Base-by-base conservation (phyloP, 768 basidiomycete genomes). In the Auricularia cornea region DNA sequence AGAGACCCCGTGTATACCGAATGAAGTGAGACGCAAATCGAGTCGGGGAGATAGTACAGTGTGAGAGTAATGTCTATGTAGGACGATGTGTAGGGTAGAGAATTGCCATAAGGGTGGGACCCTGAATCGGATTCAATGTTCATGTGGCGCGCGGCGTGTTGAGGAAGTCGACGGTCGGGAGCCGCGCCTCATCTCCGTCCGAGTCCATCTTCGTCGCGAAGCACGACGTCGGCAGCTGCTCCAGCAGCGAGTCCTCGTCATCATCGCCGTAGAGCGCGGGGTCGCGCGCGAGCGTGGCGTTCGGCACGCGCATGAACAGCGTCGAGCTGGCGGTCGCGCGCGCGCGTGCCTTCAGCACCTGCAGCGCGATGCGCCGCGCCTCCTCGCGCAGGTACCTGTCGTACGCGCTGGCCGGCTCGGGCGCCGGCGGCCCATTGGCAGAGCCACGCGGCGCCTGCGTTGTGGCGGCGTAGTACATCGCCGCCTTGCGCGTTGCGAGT, bases 361-460 rank as follows among this genome's bases (percentile, higher is more conserved):
- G 68, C 66, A 74, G 77, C 3, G 77, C 16, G 18, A 30, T 65
- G 4, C 44, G 65, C 65, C 20, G 63, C 65, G 60, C 76, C 74
- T 65, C 73, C 66, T 62, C 44, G 64, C 20, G 59, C 10, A 20
- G 41, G 48, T 16, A 51, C 32, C 11, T 35, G 16, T 48, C 44
- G 44, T 48, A 48, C 3, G 16, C 23, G 44, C 2, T 48, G 12
- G 23, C 23, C 6, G 5, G 44, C 44, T 16, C 5, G 12, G 16
- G 44, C 44, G 16, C 44, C 23, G 44, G 20, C n/a, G n/a, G n/a
- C n/a, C n/a, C n/a, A n/a, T n/a, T n/a, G n/a, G n/a, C n/a, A n/a
- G n/a, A 18, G 20, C 1, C 44, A 18, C 44, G 10, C 6, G 8
- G 10, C 35, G 35, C 35, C 10, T 4, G n/a, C 35, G 35, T 38